Conservation (phyloP, 2,329 filamentous ascomycete genomes). For the Aureobasidium sp. region DNA sequence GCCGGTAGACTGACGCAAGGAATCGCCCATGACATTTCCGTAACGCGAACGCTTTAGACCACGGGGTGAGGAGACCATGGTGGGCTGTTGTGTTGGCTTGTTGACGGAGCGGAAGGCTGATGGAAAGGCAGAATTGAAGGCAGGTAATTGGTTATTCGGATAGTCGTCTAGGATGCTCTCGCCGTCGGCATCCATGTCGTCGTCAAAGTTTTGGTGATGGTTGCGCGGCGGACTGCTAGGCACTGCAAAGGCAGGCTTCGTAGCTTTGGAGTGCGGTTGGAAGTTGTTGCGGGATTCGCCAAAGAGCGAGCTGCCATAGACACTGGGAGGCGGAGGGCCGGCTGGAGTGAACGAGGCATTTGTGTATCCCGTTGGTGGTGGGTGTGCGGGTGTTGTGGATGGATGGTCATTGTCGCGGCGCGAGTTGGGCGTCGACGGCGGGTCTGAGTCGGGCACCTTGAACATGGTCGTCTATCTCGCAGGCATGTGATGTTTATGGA, state of each 20-base stretch:
- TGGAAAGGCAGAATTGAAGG: slow-evolving; percentile 1
- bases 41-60: slow-evolving; percentile 33
- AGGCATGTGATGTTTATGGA: background rate
- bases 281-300: slow-evolving; percentile 24
- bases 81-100: background rate
- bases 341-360: slow-evolving; percentile 28
- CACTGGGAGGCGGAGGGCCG: slow-evolving; percentile 28
- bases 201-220: slow-evolving; percentile 17
- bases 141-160: background rate
- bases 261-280: background rate
- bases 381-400: slow-evolving; percentile 30
- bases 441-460: slow-evolving; percentile 14
- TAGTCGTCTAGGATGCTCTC: slow-evolving; percentile 6
- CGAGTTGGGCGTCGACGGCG: slow-evolving; percentile 16
- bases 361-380: slow-evolving; percentile 27
- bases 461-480: slow-evolving; percentile 14
- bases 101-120: slow-evolving; percentile 3
- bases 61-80: slow-evolving; percentile 21
- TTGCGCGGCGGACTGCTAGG: slow-evolving; percentile 30
- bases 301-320: slow-evolving; percentile 27
- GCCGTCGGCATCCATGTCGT: slow-evolving; percentile 27
- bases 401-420: slow-evolving; percentile 18
- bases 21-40: slow-evolving; percentile 23
- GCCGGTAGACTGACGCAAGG: slow-evolving; percentile 12
- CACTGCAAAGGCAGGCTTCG: slow-evolving; percentile 24